A percentile compares a stretch with the other conserved stretches of the same genome.
These are phyloP conservation scores for Chaetoceros tenuissimus DNA, from an alignment of 108 stramenopile genomes.

Conservation along the genomic window DNA sequence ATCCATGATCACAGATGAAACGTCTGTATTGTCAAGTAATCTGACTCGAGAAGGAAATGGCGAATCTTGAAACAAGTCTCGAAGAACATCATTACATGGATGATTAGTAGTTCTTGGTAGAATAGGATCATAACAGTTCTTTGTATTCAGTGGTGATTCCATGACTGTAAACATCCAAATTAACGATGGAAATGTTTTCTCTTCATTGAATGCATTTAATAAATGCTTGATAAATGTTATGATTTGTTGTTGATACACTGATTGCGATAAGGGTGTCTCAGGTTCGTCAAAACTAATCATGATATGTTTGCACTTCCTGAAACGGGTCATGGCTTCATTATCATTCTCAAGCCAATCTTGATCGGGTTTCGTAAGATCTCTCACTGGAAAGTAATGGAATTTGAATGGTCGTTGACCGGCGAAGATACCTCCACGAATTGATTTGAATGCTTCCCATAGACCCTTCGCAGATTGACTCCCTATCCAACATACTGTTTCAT, in stretches of 20 bases:
- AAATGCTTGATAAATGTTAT: conserved; percentile 30
- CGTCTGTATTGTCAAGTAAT: conserved; percentile 37
- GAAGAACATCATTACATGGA: conserved; percentile 33
- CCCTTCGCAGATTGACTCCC: conserved; percentile 23
- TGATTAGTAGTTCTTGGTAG: conserved; percentile 5
- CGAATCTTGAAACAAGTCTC: conserved; percentile 16
- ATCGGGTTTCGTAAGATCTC: conserved; percentile 21
- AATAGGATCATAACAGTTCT: conserved; percentile 16
- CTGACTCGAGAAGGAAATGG: conserved; percentile 25
- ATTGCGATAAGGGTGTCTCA: conserved; percentile 3
- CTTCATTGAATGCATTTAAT: conserved; percentile 31
- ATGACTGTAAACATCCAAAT: conserved; percentile 33
- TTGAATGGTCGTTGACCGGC: conserved; percentile 42
- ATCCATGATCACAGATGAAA: too few species aligned
- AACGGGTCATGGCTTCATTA: too few species aligned
- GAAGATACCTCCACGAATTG: conserved; percentile 12
- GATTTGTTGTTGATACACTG: conserved; percentile 25
- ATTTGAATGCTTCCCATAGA: conserved; percentile 16
- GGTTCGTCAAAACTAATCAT: conserved; percentile 27
- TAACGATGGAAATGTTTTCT: conserved; percentile 24
- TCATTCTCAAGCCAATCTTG: conserved; percentile 18
- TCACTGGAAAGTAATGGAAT: conserved; percentile 27
- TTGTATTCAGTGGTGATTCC: conserved; percentile 18
- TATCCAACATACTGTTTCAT: conserved; percentile 46
- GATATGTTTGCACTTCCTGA: conserved; percentile 49